phyloP scores from a whole-genome alignment of 2,329 filamentous ascomycete species.

The Dothistroma septosporum region DNA sequence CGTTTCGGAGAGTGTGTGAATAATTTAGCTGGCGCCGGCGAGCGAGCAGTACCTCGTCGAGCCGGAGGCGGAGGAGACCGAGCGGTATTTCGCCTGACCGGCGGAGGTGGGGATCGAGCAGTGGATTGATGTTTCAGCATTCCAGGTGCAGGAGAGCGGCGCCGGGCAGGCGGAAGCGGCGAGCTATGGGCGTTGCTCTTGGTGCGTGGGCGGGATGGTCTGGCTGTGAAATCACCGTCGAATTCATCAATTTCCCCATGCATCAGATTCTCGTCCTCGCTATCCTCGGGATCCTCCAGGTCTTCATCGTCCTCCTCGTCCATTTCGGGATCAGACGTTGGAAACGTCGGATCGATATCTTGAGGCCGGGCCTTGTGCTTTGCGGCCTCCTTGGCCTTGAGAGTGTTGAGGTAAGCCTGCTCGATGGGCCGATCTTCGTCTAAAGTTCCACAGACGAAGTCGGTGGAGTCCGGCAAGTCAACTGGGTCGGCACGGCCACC shows the following conservation, averaged over 20 bases:
- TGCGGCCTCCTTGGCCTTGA: slow-evolving; percentile 73
- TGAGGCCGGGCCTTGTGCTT: slow-evolving; percentile 85
- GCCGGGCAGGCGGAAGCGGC: slow-evolving; percentile 26
- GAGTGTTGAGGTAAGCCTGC: slow-evolving; percentile 81
- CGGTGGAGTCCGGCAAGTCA: slow-evolving; percentile 91
- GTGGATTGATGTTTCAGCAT: slow-evolving; percentile 47
- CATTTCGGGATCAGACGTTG: slow-evolving; percentile 83
- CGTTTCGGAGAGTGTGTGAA: slow-evolving; percentile 70
- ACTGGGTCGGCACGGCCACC: slow-evolving; percentile 42
- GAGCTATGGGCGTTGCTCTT: slow-evolving; percentile 32
- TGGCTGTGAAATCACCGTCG: slow-evolving; percentile 35
- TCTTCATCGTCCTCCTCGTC: slow-evolving; percentile 70
- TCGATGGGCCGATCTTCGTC: slow-evolving; percentile 95
- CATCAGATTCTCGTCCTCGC: slow-evolving; percentile 61
- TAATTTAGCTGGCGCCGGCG: slow-evolving; percentile 51
- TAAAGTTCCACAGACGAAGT: slow-evolving; percentile 97
- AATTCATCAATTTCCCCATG: slow-evolving; percentile 50
- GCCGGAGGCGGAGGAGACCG: neutral
- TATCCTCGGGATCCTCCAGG: slow-evolving; percentile 56
- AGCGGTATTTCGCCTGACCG: slow-evolving; percentile 1
- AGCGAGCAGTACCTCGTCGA: slow-evolving; percentile 23
- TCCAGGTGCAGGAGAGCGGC: slow-evolving; percentile 38
- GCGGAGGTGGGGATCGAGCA: slow-evolving; percentile 29
- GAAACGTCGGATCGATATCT: slow-evolving; percentile 96
- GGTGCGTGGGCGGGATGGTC: slow-evolving; percentile 24